Base-by-base conservation (phyloP, 1,284 basidiomycete species). In the Vanrija pseudolonga region DNA sequence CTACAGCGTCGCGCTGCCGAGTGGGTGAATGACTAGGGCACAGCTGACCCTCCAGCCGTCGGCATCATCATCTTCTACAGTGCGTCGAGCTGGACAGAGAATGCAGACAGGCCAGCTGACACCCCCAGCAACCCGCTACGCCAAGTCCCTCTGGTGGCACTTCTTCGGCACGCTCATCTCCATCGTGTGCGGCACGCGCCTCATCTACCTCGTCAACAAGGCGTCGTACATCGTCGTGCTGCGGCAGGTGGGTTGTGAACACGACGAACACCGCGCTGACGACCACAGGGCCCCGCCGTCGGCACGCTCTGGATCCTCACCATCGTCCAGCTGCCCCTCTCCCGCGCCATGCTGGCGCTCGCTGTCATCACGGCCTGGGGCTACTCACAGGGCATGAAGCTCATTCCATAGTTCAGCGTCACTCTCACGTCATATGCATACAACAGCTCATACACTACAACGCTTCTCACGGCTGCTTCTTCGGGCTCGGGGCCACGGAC, bases 141-240 rank as follows among this genome's bases (percentile, higher is more conserved):
- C 62, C 9, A 53, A 41, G 3, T 61, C 66, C 45, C 58, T 53
- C 38, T 15, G 62, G 26, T 67, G 65, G 18, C 67, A 56, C 44
- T 54, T 60, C 1, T 36, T 64, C 44, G 48, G 71, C 19, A 68
- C 71, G 57, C 50, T 64, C 9, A 58, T 66, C 0, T 70, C 64
- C 9, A 62, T 71, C 19, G 37, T 63, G 3, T 60, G 67, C 18
- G 73, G 74, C 6, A 59, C 54, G 18, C 60, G 75, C n/a, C 56
- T 77, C 15, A 69, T 77, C n/a, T 76, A 72, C 71, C 60, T 77
- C 19, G 68, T 77, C 23, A 77, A 77, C 60, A 68, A 69, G 49
- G 71, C 71, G 4, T 59, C 62, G 19, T 77, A 67, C 64, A 46
- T 64, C 24, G 47, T 64, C 4, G 69, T 71, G 6, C 75, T 74